Evolutionary conservation across 2,329 filamentous ascomycete species (phyloP).

Genomic region (Aspergillus persii): DNA sequence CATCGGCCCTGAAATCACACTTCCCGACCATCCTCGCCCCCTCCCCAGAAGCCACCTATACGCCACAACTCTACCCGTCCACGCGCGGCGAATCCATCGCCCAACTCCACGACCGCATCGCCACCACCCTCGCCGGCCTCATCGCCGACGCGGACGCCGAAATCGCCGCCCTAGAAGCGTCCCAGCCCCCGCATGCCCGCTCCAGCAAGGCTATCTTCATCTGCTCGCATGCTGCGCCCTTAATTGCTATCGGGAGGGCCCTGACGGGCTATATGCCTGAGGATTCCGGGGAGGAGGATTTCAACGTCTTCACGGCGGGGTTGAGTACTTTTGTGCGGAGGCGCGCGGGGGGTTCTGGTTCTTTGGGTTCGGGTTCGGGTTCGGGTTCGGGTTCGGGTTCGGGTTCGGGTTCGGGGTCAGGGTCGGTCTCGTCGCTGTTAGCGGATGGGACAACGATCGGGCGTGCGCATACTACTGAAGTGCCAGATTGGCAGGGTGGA

Average conservation of each 20-base stretch:
- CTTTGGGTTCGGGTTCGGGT: background rate
- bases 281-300: conserved; percentile 72
- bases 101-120: conserved; percentile 76
- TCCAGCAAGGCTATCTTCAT: conserved; percentile 64
- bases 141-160: conserved; percentile 68
- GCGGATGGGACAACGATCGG: conserved; percentile 31
- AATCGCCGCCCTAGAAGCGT: conserved; percentile 35
- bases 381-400: no score
- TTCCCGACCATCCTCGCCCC: conserved; percentile 51
- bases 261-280: conserved; percentile 77
- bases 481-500: conserved; percentile 55
- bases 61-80: conserved; percentile 65
- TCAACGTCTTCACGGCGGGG: conserved; percentile 79
- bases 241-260: conserved; percentile 81
- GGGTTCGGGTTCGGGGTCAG: no score
- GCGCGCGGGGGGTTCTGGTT: conserved; percentile 12
- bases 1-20: conserved; percentile 60
- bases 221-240: conserved; percentile 83
- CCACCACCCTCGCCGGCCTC: conserved; percentile 66
- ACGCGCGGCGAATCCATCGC: conserved; percentile 74
- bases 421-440: conserved; percentile 7
- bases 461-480: conserved; percentile 17
- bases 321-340: conserved; percentile 66
- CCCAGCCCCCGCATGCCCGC: conserved; percentile 53
- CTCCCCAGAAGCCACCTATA: conserved; percentile 48